These are phyloP conservation scores for Cutaneotrichosporon sp. DNA, from an alignment of 1,284 basidiomycete species.

Conservation along the genomic window DNA sequence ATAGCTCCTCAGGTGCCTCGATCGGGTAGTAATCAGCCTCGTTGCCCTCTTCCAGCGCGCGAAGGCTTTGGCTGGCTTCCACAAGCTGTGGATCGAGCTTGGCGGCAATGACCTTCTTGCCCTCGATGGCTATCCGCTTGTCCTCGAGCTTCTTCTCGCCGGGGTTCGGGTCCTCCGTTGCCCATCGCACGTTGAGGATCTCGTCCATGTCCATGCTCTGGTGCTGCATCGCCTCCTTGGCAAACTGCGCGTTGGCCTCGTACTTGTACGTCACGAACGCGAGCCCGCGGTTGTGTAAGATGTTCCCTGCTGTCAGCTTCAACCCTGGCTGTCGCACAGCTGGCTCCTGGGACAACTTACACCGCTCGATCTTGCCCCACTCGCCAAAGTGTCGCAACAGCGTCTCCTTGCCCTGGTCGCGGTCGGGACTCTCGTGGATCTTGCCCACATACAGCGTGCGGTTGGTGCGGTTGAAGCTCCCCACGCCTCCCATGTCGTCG, in stretches of 20 bases:
- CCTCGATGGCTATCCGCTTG: slow-evolving; percentile 72
- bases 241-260: slow-evolving; percentile 88
- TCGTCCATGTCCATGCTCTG: slow-evolving; percentile 97
- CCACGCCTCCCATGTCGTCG: slow-evolving; percentile 99
- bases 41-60: slow-evolving; percentile 71
- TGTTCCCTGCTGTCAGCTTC: slow-evolving; percentile 63
- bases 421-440: slow-evolving; percentile 85
- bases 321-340: background rate
- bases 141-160: slow-evolving; percentile 80
- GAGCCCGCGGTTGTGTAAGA: slow-evolving; percentile 89
- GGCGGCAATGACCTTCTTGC: slow-evolving; percentile 71
- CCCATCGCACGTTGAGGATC: slow-evolving; percentile 97
- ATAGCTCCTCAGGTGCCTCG: slow-evolving; percentile 31
- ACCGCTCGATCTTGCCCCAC: slow-evolving; percentile 92
- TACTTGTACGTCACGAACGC: slow-evolving; percentile 94
- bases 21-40: slow-evolving; percentile 51
- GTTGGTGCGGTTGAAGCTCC: slow-evolving; percentile 90
- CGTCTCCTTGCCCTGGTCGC: slow-evolving; percentile 83
- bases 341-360: slow-evolving; percentile 54
- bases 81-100: slow-evolving; percentile 73
- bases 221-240: slow-evolving; percentile 98
- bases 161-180: slow-evolving; percentile 94
- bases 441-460: slow-evolving; percentile 92
- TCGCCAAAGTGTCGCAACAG: slow-evolving; percentile 90
- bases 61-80: slow-evolving; percentile 76